Evolutionary conservation across 495 filamentous ascomycete genomes (phyloP).

Genomic region (Penicillium waksmanii): DNA sequence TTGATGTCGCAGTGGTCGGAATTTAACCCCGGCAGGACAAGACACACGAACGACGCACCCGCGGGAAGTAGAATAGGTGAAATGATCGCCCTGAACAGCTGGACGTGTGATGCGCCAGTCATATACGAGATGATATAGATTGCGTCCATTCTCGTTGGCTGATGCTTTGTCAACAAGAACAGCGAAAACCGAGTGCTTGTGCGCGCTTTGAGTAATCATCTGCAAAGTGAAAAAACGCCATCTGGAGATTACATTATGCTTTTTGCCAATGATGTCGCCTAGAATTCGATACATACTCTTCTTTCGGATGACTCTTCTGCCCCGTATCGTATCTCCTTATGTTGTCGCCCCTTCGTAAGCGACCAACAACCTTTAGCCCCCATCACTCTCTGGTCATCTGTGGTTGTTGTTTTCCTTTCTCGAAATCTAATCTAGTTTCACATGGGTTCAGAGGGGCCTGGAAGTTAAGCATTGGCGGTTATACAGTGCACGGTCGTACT

Average conservation of each 20-base stretch:
- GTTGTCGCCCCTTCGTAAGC: background rate
- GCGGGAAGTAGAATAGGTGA: background rate
- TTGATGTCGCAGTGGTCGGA: background rate
- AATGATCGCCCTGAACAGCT: conserved; percentile 1
- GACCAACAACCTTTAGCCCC: background rate
- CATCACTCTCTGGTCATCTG: background rate
- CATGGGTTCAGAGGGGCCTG: conserved; percentile 13
- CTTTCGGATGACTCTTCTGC: background rate
- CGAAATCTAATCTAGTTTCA: conserved; percentile 8
- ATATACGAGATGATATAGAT: conserved; percentile 3
- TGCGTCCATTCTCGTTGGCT: conserved; percentile 1
- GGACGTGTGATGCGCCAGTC: conserved; percentile 5
- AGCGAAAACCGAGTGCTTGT: background rate
- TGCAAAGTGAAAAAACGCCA: conserved; percentile 1
- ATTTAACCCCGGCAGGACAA: background rate
- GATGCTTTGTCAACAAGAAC: background rate
- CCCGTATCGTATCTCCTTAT: background rate
- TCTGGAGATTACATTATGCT: background rate
- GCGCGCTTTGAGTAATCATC: conserved; percentile 5
- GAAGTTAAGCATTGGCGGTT: conserved; percentile 26
- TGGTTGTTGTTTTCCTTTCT: background rate
- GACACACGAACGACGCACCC: background rate
- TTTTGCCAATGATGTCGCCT: conserved; percentile 2
- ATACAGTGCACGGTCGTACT: conserved; percentile 17
- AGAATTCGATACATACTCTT: conserved; percentile 1